phyloP scores from a whole-genome alignment of 139 green algal species.

The Chlamydomonas incerta region DNA sequence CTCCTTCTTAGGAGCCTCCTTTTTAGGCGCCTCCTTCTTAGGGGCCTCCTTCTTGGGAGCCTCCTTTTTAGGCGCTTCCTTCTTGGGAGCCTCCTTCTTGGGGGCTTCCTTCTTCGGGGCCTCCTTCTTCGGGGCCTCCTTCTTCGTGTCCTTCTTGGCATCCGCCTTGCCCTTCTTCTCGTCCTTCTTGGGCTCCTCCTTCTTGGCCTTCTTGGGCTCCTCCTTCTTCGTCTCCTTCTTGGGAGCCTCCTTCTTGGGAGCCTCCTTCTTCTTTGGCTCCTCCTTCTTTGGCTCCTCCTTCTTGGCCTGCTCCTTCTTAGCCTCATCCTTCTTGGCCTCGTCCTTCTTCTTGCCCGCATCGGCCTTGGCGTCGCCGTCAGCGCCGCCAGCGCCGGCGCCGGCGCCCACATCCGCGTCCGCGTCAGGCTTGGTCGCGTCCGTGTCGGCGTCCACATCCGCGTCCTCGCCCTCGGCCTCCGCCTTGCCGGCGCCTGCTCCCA shows the following conservation, averaged over 20 bases:
- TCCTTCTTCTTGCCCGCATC: not conserved
- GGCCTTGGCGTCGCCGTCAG: not conserved
- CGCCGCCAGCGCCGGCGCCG: not conserved
- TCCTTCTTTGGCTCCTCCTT: not conserved
- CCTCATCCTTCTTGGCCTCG: not conserved
- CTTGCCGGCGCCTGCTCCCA: not conserved
- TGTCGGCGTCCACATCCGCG: not conserved
- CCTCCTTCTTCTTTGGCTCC: not conserved
- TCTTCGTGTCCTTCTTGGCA: not conserved
- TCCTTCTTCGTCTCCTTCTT: slow-evolving; percentile 4
- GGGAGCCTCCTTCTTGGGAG: not conserved
- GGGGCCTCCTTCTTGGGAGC: no score
- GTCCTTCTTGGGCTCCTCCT: not conserved
- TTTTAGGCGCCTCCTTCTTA: not conserved
- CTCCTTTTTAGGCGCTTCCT: slow-evolving; percentile 23
- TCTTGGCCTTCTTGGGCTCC: not conserved
- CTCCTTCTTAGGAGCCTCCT: slow-evolving; percentile 17
- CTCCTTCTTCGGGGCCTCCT: slow-evolving; percentile 11
- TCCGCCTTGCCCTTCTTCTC: not conserved
- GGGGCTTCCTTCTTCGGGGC: not conserved
- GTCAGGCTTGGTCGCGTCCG: no score
- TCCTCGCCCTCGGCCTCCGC: not conserved
- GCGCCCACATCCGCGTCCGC: no score
- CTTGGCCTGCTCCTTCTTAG: slow-evolving; percentile 14
- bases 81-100: slow-evolving; percentile 10